These are phyloP conservation scores for Tausonia pullulans DNA, from an alignment of 1,284 basidiomycete genomes.

Conservation along the genomic window DNA sequence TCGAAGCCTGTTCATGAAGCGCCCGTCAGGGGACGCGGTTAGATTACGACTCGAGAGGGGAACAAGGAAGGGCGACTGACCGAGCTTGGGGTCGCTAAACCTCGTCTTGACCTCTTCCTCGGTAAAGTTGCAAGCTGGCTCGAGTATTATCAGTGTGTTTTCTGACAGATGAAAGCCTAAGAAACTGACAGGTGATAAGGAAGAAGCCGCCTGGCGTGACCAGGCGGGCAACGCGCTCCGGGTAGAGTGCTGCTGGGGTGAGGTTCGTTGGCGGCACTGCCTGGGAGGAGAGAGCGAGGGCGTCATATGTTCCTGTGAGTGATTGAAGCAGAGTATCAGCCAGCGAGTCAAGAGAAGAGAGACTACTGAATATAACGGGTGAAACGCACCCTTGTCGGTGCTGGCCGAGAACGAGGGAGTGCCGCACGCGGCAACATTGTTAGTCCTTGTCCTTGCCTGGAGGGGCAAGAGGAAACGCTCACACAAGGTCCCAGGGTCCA, in stretches of 20 bases:
- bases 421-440: too few species aligned
- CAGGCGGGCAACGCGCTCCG: conserved; percentile 46
- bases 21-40: background rate
- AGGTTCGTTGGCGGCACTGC: conserved; percentile 13
- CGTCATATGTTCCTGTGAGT: conserved; percentile 62
- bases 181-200: conserved; percentile 62
- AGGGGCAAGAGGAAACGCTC: conserved; percentile 15
- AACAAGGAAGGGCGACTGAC: background rate
- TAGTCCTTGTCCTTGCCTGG: too few species aligned
- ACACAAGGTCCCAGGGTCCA: conserved; percentile 29
- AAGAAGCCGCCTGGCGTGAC: conserved; percentile 60
- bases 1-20: conserved; percentile 38
- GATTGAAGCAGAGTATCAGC: background rate
- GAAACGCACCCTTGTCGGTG: conserved; percentile 12
- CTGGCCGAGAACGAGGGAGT: background rate
- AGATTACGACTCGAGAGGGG: background rate
- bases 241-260: conserved; percentile 41
- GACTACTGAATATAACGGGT: background rate
- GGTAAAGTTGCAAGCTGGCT: conserved; percentile 77
- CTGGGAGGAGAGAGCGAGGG: conserved; percentile 62
- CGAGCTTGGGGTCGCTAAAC: conserved; percentile 5
- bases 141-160: background rate
- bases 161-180: background rate
- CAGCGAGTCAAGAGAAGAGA: too few species aligned
- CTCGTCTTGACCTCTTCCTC: conserved; percentile 56